phyloP scores from a whole-genome alignment of 2,329 filamentous ascomycete genomes.

The Amauroascus niger region DNA sequence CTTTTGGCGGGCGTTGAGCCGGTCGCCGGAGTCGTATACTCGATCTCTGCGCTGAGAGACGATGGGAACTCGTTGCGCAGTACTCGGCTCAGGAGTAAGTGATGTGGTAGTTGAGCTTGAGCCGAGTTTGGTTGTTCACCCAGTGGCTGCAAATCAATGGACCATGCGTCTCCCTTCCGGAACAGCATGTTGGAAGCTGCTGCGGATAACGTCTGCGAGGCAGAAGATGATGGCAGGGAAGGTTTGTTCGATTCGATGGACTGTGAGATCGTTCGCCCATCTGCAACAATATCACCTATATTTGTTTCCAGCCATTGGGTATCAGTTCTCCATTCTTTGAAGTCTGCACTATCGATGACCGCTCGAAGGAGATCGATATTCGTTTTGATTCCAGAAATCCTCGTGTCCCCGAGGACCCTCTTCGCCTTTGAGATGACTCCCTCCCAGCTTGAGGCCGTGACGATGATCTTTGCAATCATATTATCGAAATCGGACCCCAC shows the following conservation, averaged over 20 bases:
- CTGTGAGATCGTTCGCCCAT: slow-evolving; percentile 26
- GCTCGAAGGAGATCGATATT: slow-evolving; percentile 48
- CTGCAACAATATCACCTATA: slow-evolving; percentile 34
- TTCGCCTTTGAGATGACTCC: slow-evolving; percentile 45
- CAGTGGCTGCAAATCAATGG: slow-evolving; percentile 39
- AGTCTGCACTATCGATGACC: slow-evolving; percentile 44
- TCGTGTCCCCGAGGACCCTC: slow-evolving; percentile 47
- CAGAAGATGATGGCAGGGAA: slow-evolving; percentile 24
- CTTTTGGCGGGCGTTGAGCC: slow-evolving; percentile 17
- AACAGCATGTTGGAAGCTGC: slow-evolving; percentile 36
- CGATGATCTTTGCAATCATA: slow-evolving; percentile 50
- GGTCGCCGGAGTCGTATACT: slow-evolving; percentile 37
- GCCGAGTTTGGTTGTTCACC: not conserved
- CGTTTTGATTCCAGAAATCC: slow-evolving; percentile 49
- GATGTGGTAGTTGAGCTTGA: slow-evolving; percentile 32
- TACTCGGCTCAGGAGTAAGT: slow-evolving; percentile 46
- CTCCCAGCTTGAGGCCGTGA: slow-evolving; percentile 47
- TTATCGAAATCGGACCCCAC: slow-evolving; percentile 51
- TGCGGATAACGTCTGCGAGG: slow-evolving; percentile 16
- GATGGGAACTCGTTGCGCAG: slow-evolving; percentile 52
- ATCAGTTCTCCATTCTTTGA: slow-evolving; percentile 41
- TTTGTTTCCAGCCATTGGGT: slow-evolving; percentile 50
- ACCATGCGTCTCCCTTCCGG: slow-evolving; percentile 52
- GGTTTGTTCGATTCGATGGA: slow-evolving; percentile 16
- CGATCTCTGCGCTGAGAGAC: slow-evolving; percentile 45